phyloP scores from a whole-genome alignment of 805 yeast genomes.

The Nakazawaea anatomiae region DNA sequence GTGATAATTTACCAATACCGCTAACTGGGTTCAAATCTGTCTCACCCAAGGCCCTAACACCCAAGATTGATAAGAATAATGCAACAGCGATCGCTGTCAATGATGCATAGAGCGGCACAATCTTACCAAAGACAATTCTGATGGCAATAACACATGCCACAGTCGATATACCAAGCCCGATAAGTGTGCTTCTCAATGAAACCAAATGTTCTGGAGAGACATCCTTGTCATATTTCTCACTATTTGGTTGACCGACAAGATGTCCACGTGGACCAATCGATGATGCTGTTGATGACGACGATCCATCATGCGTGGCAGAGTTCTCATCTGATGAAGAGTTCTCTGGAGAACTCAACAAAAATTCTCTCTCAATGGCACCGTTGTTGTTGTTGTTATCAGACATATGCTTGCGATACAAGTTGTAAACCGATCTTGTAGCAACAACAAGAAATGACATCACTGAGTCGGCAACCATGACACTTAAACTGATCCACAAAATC shows the following conservation, averaged over 20 bases:
- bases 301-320: constrained; percentile 1
- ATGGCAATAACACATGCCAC: constrained; percentile 62
- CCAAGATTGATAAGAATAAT: constrained; percentile 72
- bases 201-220: constrained; percentile 45
- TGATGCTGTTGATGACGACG: neutral
- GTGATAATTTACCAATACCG: constrained; percentile 93
- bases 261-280: neutral
- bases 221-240: constrained; percentile 9
- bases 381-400: neutral
- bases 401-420: neutral
- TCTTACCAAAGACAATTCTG: constrained; percentile 59
- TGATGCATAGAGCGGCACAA: constrained; percentile 68
- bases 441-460: constrained; percentile 71
- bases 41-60: constrained; percentile 92
- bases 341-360: neutral
- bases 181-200: constrained; percentile 36
- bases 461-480: constrained; percentile 93
- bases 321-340: constrained; percentile 4
- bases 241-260: neutral
- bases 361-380: neutral
- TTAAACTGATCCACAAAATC: constrained; percentile 90
- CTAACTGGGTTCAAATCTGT: constrained; percentile 96
- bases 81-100: constrained; percentile 69
- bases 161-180: constrained; percentile 64
- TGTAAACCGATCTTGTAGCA: constrained; percentile 34